Conservation (phyloP, 805 yeast genomes). For the Suhomyces xylopsoci region DNA sequence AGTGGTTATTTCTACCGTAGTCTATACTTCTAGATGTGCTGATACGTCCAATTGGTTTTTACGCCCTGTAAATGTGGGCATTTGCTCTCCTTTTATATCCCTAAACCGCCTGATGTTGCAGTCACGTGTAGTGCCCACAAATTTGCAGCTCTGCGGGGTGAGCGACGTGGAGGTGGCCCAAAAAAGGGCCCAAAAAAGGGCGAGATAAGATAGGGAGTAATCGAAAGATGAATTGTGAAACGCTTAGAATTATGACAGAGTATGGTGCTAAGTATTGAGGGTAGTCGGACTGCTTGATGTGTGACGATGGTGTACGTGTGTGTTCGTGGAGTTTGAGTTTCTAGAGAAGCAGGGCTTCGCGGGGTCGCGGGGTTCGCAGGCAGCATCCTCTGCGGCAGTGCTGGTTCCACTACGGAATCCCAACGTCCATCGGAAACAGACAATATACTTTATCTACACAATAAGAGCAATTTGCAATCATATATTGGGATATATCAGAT, state of each 20-base stretch:
- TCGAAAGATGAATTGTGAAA: not conserved
- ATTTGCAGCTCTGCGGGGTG: conserved; percentile 1
- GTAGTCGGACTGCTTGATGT: not conserved
- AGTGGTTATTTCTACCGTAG: not conserved
- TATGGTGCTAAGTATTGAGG: not conserved
- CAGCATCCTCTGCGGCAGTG: not conserved
- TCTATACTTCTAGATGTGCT: not conserved
- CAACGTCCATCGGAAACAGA: not conserved
- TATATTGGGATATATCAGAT: not conserved
- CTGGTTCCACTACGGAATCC: not conserved
- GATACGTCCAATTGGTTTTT: not conserved
- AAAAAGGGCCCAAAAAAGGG: not conserved
- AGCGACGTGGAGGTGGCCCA: not conserved
- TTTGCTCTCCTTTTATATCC: not conserved
- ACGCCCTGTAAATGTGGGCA: not conserved
- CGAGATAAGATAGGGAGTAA: not conserved
- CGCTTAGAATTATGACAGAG: not conserved
- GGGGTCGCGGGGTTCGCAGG: conserved; percentile 1
- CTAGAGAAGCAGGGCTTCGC: not conserved
- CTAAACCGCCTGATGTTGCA: not conserved
- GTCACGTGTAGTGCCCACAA: not conserved
- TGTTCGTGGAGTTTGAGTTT: not conserved
- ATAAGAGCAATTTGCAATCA: not conserved
- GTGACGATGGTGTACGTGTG: not conserved
- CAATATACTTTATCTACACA: not conserved